Percentiles rank a stretch among this genome's conserved stretches.
Evolutionary conservation across 768 basidiomycete genomes (phyloP).

Genomic region (Russula foetens): DNA sequence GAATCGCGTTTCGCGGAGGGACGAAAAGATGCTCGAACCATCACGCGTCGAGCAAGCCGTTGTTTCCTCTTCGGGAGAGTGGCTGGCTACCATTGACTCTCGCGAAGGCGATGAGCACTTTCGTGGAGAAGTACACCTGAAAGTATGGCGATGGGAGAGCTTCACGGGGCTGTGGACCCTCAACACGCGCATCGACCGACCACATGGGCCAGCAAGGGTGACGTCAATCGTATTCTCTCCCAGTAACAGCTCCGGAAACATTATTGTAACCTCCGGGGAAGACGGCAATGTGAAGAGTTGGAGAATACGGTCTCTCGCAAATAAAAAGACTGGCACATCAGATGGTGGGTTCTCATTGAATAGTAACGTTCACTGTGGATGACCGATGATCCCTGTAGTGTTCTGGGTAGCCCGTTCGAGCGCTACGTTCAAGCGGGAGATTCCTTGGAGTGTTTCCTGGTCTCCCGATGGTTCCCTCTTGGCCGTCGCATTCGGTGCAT

Average conservation of each 20-base stretch:
- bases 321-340: constrained; percentile 34
- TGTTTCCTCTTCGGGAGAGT: constrained; percentile 62
- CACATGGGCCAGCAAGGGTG: constrained; percentile 63
- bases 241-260: constrained; percentile 23
- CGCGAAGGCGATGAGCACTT: constrained; percentile 60
- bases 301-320: constrained; percentile 46
- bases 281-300: constrained; percentile 79
- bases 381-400: constrained; percentile 30
- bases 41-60: constrained; percentile 64
- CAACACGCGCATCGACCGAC: constrained; percentile 84
- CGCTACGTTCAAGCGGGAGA: constrained; percentile 57
- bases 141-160: constrained; percentile 84
- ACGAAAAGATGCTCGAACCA: constrained; percentile 68
- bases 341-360: constrained; percentile 40
- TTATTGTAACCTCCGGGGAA: constrained; percentile 65
- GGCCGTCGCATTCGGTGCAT: constrained; percentile 57
- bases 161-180: constrained; percentile 57
- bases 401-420: constrained; percentile 80
- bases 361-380: neutral
- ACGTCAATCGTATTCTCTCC: constrained; percentile 67
- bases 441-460: constrained; percentile 63
- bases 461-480: constrained; percentile 83
- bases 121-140: constrained; percentile 68
- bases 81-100: constrained; percentile 88
- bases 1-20: constrained; percentile 78